Evolutionary conservation across 2,329 filamentous ascomycete genomes (phyloP).

Genomic region (Colletotrichum orbiculare): DNA sequence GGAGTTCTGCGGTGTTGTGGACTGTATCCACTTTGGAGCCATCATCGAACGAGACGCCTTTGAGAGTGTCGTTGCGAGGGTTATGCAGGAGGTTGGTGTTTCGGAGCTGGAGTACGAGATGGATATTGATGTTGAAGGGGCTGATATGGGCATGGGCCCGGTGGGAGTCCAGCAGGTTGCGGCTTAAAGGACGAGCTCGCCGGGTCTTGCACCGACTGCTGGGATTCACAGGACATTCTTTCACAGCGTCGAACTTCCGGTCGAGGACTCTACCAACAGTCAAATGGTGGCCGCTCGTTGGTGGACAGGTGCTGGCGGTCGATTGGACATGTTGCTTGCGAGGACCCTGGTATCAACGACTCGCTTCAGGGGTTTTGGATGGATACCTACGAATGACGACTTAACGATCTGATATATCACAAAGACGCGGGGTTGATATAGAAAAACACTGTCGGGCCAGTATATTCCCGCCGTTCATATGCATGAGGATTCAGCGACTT

Average conservation of each 20-base stretch:
- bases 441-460: no score
- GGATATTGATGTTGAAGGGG: conserved; percentile 3
- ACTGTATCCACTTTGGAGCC: conserved; percentile 61
- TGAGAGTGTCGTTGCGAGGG: conserved; percentile 56
- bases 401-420: no score
- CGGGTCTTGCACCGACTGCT: neutral
- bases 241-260: neutral
- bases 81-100: conserved; percentile 46
- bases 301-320: no score
- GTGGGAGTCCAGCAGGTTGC: conserved; percentile 11
- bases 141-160: neutral
- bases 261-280: neutral
- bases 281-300: no score
- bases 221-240: no score
- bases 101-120: conserved; percentile 26
- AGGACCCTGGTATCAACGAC: no score
- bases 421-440: no score
- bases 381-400: no score
- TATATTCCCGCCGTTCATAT: no score
- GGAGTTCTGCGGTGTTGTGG: conserved; percentile 56
- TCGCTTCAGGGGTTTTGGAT: no score
- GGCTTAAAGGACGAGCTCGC: neutral
- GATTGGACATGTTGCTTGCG: no score
- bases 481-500: no score
- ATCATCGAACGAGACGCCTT: conserved; percentile 58